Evolutionary conservation across 2,329 filamentous ascomycete genomes (phyloP).

Genomic region (Pseudopithomyces chartarum): DNA sequence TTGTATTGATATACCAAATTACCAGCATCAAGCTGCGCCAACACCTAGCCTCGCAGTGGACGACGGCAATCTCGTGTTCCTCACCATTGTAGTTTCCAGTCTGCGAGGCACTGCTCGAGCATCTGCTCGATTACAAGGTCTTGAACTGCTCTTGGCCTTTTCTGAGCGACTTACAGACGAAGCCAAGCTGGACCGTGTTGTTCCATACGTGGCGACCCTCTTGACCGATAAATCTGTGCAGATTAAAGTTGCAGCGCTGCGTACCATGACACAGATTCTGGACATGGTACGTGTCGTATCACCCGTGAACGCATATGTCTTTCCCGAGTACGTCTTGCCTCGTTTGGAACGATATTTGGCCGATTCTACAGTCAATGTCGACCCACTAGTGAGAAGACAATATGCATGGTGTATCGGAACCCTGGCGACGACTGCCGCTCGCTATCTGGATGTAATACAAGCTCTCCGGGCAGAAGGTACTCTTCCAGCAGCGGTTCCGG

Average conservation of each 20-base stretch:
- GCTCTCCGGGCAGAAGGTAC: conserved; percentile 84
- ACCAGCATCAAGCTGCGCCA: conserved; percentile 71
- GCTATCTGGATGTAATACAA: conserved; percentile 89
- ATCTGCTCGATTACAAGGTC: conserved; percentile 84
- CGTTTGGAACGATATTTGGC: conserved; percentile 62
- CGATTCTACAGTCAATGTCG: conserved; percentile 53
- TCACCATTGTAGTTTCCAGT: conserved; percentile 87
- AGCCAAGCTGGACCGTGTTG: conserved; percentile 88
- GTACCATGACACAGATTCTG: conserved; percentile 82
- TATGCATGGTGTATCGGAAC: conserved; percentile 93
- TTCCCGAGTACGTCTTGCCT: conserved; percentile 69
- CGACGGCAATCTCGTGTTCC: conserved; percentile 89
- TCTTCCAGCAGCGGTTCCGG: conserved; percentile 75
- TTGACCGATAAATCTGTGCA: conserved; percentile 81
- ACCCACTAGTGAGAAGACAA: conserved; percentile 78
- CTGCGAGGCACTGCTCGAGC: conserved; percentile 87
- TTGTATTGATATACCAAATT: conserved; percentile 83
- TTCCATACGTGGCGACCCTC: conserved; percentile 86
- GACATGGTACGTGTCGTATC: conserved; percentile 89
- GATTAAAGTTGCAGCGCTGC: conserved; percentile 83
- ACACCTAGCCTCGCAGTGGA: conserved; percentile 69
- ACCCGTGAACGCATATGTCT: conserved; percentile 69
- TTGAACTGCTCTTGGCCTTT: conserved; percentile 90
- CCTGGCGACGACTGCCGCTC: conserved; percentile 80
- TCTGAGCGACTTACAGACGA: conserved; percentile 91